Base-by-base conservation (phyloP, 345 rosid species). In the Cardamine chenopodiifolia region DNA sequence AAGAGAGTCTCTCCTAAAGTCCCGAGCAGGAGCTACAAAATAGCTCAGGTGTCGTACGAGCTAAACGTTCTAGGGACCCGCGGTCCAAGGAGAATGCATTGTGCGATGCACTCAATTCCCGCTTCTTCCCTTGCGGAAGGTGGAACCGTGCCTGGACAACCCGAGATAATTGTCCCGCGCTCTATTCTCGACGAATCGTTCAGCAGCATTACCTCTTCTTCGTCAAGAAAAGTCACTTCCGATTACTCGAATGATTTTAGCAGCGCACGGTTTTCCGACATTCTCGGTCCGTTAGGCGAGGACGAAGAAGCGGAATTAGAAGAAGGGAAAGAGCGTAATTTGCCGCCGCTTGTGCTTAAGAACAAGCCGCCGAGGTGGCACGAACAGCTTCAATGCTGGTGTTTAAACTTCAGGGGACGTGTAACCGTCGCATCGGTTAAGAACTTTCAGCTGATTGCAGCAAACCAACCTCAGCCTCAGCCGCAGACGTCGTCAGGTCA, bases 341-440 rank as follows among this genome's bases (percentile, higher is more conserved):
- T 28, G 12, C 89, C 90, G 0, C 91, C 97, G 0, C 69, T 91
- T 62, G 69, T 91, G 62, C 94, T 93, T 23, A 76, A 84, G 18
- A 93, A 93, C 83, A 93, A 93, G 70, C 90, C 91, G 2, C 98
- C 98, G 0, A 88, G 97, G 71, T 93, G 98, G 98, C 98, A 91
- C 1, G 98, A 93, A 47, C 98, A 93, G 86, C 77, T 93, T 81
- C 98, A 93, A 44, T 93, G 98, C 65, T 93, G 98, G 98, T 91
- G 98, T 82, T 83, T 93, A 14, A 93, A 93, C 79, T 93, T 93
- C 67, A 87, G 92, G 6, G 98, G 98, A 75, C 84, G 97, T 68
- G 98, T 93, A 58, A 91, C 98, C 0, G 97, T 93, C 22, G 98
- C 98, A 17, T 93, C 98, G 1, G 97, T 93, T 26, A 93, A 93